These are phyloP conservation scores for Calonectria crousiana DNA, from an alignment of 2,329 filamentous ascomycete species.

Conservation along the genomic window DNA sequence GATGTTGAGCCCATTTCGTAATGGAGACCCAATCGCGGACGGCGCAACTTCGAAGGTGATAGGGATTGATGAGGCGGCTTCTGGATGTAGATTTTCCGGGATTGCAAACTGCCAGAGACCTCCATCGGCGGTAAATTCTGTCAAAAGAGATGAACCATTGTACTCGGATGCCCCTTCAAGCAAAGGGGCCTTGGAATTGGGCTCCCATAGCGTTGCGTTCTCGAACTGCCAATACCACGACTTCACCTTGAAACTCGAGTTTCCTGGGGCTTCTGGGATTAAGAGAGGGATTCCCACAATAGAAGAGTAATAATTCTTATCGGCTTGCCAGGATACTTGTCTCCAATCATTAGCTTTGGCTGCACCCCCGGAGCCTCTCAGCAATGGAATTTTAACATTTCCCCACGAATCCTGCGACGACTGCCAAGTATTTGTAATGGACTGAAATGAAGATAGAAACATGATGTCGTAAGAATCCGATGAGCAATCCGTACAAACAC, in stretches of 20 bases:
- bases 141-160: not conserved
- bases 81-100: not conserved
- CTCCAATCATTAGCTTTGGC: not conserved
- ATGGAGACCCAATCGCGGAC: not conserved
- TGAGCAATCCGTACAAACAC: not conserved
- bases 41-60: not conserved
- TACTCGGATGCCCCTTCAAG: not conserved
- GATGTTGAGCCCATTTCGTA: not conserved
- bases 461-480: not conserved
- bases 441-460: not conserved
- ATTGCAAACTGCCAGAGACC: not conserved
- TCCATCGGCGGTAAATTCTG: not conserved
- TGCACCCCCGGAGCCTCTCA: not conserved
- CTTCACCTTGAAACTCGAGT: not conserved
- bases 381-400: not conserved
- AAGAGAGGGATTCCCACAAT: not conserved
- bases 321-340: not conserved
- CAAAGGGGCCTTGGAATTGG: not conserved
- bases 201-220: not conserved
- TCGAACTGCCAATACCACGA: not conserved
- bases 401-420: not conserved
- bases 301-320: not conserved
- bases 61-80: not conserved
- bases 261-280: not conserved
- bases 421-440: not conserved